These are phyloP conservation scores for Talaromyces sp. DNA, from an alignment of 2,329 filamentous ascomycete genomes.

Conservation along the genomic window DNA sequence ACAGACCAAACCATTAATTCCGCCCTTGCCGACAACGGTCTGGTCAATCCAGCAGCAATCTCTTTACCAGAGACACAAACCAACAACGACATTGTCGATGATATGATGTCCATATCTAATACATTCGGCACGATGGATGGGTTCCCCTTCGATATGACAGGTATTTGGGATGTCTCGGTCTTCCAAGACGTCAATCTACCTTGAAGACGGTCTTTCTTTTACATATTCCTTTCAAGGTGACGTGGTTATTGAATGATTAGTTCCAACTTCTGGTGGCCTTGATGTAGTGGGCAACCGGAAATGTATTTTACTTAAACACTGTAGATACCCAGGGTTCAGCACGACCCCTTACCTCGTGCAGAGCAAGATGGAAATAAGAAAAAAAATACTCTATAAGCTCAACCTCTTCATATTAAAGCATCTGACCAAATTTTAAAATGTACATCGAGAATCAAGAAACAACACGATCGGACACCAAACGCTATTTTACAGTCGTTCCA, in stretches of 20 bases:
- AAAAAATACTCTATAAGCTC: conserved; percentile 19
- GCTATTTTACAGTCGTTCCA: conserved; percentile 41
- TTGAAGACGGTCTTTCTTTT: conserved; percentile 4
- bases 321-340: conserved; percentile 24
- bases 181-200: conserved; percentile 43
- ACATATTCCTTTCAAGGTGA: not conserved
- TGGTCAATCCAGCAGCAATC: conserved; percentile 44
- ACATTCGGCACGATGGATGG: conserved; percentile 51
- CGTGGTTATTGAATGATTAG: not conserved
- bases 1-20: conserved; percentile 22
- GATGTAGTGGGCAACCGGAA: conserved; percentile 5
- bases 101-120: conserved; percentile 51
- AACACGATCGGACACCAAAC: conserved; percentile 27
- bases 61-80: conserved; percentile 47
- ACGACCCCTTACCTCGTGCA: conserved; percentile 11
- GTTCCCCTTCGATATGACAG: conserved; percentile 51
- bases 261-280: conserved; percentile 8
- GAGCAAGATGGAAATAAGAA: not conserved
- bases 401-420: conserved; percentile 27
- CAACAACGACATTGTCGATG: conserved; percentile 50
- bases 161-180: conserved; percentile 49
- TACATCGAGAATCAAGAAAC: conserved; percentile 28
- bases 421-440: conserved; percentile 26
- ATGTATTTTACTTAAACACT: conserved; percentile 16
- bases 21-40: conserved; percentile 28